Base-by-base conservation (phyloP, 176 grass and related monocot genomes). In the Hyparrhenia diplandra region DNA sequence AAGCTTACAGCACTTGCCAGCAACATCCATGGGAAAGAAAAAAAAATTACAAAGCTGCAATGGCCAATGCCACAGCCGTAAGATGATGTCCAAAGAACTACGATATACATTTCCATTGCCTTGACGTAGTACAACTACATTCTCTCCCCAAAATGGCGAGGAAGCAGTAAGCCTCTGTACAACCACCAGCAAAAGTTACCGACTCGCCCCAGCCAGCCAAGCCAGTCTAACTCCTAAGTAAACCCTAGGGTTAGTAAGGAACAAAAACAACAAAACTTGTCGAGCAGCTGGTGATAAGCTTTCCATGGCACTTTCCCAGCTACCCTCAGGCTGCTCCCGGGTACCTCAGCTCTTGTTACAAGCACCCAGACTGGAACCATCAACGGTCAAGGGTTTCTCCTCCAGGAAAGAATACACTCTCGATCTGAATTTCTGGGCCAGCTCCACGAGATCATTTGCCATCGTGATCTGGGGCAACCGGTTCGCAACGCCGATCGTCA, bases 401-500 rank as follows among this genome's bases (percentile, higher is more conserved):
- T 89, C 88, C 47, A 94, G 37, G 75, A 91, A 92, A 65, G 80
- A 21, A 16, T 94, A 90, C 11, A 94, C 83, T 72, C 92, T 79
- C 25, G 83, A 80, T 5, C 83, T 64, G 83, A 98, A 94, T 60
- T 86, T 69, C 21, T 73, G 90, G 11, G 90, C 92, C 29, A 98
- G 55, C 8, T 94, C 90, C 8, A 66, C 62, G 20, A 94, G 84
- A 82, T 98, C 92, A 2, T 82, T 87, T 40, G 87, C 86, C 73
- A 85, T 90, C 60, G 72, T 83, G 46, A 16, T 90, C 59, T 80
- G 90, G 13, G 88, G 84, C 54, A 94, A 73, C 64, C 88, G 80
- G 66, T 89, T 92, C 11, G 82, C 90, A 27, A 94, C 81, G 52
- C 91, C 86, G 0, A 98, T 84, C 60, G 92, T 94, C 74, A 92